These are phyloP conservation scores for Fusarium foetens DNA, from an alignment of 2,329 filamentous ascomycete genomes.

Conservation along the genomic window DNA sequence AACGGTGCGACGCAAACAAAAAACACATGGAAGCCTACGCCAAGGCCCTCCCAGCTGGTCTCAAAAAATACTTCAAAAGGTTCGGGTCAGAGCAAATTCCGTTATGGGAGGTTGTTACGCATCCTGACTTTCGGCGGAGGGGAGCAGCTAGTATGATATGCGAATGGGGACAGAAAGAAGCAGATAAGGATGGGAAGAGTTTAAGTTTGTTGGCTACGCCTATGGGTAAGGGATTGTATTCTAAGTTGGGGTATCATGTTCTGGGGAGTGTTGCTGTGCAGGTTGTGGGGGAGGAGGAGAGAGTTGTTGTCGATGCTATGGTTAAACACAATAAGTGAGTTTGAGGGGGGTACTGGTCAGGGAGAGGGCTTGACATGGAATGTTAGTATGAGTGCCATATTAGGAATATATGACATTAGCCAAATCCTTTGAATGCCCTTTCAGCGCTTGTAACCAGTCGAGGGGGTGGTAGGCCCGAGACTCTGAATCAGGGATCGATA, in stretches of 20 bases:
- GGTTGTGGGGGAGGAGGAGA: slow-evolving; percentile 5
- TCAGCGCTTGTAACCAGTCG: not conserved
- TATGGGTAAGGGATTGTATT: not conserved
- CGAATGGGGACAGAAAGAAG: slow-evolving; percentile 6
- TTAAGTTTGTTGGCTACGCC: not conserved
- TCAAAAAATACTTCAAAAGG: not conserved
- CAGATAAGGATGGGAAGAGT: not conserved
- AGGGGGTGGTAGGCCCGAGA: accelerated
- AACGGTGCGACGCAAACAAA: slow-evolving; percentile 1
- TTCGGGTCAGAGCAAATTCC: not conserved
- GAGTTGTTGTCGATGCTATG: not conserved
- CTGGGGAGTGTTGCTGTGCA: not conserved
- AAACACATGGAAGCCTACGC: not conserved
- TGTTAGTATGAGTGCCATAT: accelerated
- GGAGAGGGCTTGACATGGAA: accelerated
- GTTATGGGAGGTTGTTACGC: not conserved
- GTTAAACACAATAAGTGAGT: not conserved
- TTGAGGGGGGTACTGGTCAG: accelerated
- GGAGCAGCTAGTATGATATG: slow-evolving; percentile 8
- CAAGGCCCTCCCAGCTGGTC: not conserved
- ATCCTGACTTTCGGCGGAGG: not conserved
- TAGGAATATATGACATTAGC: accelerated
- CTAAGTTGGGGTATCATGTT: not conserved
- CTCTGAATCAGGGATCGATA: not conserved
- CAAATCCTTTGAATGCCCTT: not conserved